These are phyloP conservation scores for Oryza brachyantha DNA, from an alignment of 176 grass and related monocot species.

Conservation along the genomic window DNA sequence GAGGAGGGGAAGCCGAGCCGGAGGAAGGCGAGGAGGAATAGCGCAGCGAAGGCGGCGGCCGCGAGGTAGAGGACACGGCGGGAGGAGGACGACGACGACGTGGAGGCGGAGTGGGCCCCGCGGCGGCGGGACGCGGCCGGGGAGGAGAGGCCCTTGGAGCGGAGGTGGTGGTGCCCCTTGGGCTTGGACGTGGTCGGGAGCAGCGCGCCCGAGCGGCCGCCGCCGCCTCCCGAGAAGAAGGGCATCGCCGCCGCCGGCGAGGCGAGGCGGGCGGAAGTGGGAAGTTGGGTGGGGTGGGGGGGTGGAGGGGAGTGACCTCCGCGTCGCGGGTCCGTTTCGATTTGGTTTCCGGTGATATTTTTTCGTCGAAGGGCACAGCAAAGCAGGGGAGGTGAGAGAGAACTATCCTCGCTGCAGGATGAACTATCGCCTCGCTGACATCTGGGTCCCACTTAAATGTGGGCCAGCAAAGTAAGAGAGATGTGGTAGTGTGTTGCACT, in stretches of 20 bases:
- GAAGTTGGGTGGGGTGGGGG: not conserved
- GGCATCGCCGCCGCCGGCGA: constrained; percentile 41
- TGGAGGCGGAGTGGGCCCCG: constrained; percentile 33
- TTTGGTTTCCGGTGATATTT: constrained; percentile 24
- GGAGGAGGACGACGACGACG: constrained; percentile 38
- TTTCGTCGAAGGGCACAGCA: not conserved
- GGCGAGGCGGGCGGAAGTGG: not conserved
- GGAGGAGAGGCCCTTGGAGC: constrained; percentile 57
- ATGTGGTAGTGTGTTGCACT: not conserved
- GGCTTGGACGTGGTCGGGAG: constrained; percentile 51
- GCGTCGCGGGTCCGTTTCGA: constrained; percentile 15
- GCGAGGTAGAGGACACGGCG: constrained; percentile 64
- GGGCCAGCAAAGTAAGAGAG: not conserved
- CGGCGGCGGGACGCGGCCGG: constrained; percentile 38
- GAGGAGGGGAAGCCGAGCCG: constrained; percentile 66
- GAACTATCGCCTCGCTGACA: not conserved
- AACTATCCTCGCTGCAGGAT: too few species aligned
- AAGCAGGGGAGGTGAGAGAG: not conserved
- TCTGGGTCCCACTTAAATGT: not conserved
- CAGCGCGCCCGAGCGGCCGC: constrained; percentile 42
- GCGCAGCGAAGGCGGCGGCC: constrained; percentile 36
- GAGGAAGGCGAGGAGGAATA: constrained; percentile 66
- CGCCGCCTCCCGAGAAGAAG: constrained; percentile 41
- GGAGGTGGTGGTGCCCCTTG: constrained; percentile 46
- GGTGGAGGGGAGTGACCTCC: not conserved